phyloP scores from a whole-genome alignment of 257 asterid genomes.

The Forsythia viridissima region DNA sequence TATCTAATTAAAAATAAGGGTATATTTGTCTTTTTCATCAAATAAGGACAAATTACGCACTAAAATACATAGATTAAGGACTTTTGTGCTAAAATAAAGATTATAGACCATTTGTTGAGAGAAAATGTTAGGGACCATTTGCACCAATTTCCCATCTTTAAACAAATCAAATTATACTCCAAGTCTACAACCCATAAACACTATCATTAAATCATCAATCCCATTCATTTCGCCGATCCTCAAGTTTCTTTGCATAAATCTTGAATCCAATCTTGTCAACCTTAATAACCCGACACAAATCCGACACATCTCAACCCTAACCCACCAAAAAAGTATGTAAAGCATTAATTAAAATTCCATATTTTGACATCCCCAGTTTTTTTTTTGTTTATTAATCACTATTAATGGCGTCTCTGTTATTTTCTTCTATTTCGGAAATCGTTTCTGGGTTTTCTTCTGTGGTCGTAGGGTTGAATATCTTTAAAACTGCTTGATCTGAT shows the following conservation, averaged over 20 bases:
- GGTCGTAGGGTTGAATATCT: not conserved
- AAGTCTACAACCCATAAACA: no score
- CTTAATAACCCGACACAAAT: slow-evolving; percentile 19
- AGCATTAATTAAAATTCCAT: not conserved
- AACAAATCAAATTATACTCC: not conserved
- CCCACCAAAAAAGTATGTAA: slow-evolving; percentile 5
- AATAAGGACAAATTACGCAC: no score
- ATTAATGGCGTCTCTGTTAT: slow-evolving; percentile 26
- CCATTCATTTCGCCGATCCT: not conserved
- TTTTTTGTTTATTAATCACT: slow-evolving; percentile 16
- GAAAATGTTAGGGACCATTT: no score
- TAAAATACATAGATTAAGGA: no score
- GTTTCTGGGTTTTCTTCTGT: slow-evolving; percentile 16
- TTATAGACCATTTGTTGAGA: no score
- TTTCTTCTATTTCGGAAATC: slow-evolving; percentile 18
- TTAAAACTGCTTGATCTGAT: slow-evolving; percentile 14
- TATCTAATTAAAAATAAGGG: no score
- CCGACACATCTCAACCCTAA: slow-evolving; percentile 24
- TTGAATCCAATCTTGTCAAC: not conserved
- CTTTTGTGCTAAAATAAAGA: no score
- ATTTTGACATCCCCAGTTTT: not conserved
- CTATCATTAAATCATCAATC: no score
- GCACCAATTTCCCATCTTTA: not conserved
- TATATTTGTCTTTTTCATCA: no score
- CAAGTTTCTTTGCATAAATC: not conserved